Evolutionary conservation across 352 stramenopile genomes (phyloP).

Genomic region (Thalassiosira hispida): DNA sequence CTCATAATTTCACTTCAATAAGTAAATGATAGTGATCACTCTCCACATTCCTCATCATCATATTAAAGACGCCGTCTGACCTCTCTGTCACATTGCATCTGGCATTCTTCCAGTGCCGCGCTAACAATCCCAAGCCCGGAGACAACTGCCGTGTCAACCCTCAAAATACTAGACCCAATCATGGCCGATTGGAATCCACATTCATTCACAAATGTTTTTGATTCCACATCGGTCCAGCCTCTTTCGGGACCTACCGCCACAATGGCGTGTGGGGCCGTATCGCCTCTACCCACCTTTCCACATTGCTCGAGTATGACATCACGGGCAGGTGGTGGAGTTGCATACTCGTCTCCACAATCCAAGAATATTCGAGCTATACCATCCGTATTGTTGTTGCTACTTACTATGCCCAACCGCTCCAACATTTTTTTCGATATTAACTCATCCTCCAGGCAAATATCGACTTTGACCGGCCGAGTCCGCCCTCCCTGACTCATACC

Average conservation of each 20-base stretch:
- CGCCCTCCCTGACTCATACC: slow-evolving; percentile 50
- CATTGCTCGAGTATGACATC: slow-evolving; percentile 38
- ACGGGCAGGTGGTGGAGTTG: slow-evolving; percentile 22
- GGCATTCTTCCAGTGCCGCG: slow-evolving; percentile 49
- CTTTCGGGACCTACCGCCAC: slow-evolving; percentile 53
- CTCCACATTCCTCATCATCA: no score
- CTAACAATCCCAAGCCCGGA: slow-evolving; percentile 49
- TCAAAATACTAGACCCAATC: slow-evolving; percentile 48
- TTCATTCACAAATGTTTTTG: slow-evolving; percentile 41
- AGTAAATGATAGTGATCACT: no score
- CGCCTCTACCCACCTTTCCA: not conserved
- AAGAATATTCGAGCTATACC: slow-evolving; percentile 42
- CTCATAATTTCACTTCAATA: no score
- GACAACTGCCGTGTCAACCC: slow-evolving; percentile 55
- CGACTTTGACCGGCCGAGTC: slow-evolving; percentile 34
- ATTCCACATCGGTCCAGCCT: slow-evolving; percentile 56
- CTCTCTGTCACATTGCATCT: not conserved
- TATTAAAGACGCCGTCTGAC: no score
- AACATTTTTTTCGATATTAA: slow-evolving; percentile 30
- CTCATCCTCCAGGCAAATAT: slow-evolving; percentile 34
- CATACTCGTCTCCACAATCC: slow-evolving; percentile 46
- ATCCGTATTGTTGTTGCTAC: slow-evolving; percentile 3
- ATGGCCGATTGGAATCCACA: slow-evolving; percentile 43
- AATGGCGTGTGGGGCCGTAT: slow-evolving; percentile 23
- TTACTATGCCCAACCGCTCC: slow-evolving; percentile 19